Evolutionary conservation across 768 basidiomycete species (phyloP).

Genomic region (Xerocomus spinulosus): DNA sequence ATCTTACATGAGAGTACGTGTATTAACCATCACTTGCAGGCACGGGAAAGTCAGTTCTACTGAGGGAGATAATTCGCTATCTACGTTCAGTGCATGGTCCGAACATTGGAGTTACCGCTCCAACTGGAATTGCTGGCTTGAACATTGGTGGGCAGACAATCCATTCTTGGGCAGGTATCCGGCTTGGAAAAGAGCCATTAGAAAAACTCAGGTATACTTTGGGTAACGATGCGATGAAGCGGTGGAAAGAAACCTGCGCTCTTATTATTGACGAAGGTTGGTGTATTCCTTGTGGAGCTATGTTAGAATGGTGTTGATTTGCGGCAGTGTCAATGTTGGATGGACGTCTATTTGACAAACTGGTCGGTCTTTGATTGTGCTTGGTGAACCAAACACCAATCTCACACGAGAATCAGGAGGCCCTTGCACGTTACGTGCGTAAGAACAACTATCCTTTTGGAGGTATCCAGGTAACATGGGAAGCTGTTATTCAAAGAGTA

Average conservation of each 20-base stretch:
- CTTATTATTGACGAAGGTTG: constrained; percentile 73
- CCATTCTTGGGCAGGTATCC: constrained; percentile 63
- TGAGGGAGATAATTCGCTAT: constrained; percentile 53
- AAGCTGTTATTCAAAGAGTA: background rate
- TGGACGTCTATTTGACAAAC: constrained; percentile 62
- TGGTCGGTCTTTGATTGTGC: constrained; percentile 42
- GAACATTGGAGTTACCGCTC: constrained; percentile 57
- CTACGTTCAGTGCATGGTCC: constrained; percentile 30
- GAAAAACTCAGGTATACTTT: constrained; percentile 40
- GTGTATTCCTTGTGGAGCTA: background rate
- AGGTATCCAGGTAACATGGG: constrained; percentile 51
- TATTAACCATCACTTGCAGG: constrained; percentile 29
- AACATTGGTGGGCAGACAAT: constrained; percentile 70
- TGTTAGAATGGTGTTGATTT: background rate
- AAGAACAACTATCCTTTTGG: constrained; percentile 49
- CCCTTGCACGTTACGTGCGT: constrained; percentile 43
- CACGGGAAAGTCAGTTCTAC: constrained; percentile 69
- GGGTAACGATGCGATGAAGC: constrained; percentile 18
- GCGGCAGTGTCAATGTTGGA: constrained; percentile 72
- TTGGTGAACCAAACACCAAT: constrained; percentile 20
- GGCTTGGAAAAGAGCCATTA: constrained; percentile 49
- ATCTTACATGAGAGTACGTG: background rate
- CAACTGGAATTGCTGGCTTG: constrained; percentile 60
- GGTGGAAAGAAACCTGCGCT: constrained; percentile 51
- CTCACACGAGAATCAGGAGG: constrained; percentile 18